Evolutionary conservation across 768 basidiomycete species (phyloP), one percentile per base, ranked within the genome.

Genomic region (Boletus tomentosulus): DNA sequence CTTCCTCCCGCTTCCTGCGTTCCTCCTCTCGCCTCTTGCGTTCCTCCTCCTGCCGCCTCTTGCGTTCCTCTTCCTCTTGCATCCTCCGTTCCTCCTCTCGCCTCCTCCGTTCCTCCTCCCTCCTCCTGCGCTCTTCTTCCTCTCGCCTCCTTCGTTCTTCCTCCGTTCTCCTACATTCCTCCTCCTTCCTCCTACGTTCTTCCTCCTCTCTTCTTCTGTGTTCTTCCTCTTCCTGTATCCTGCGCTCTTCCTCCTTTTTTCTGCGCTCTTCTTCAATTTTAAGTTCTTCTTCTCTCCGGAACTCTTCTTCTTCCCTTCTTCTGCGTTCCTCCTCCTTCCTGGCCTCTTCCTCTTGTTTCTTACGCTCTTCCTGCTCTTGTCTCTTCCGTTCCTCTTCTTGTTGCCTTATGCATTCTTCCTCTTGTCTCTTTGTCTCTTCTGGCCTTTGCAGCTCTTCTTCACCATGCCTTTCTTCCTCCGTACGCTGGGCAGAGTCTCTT

Each of bases 181-280:
- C 65, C 55, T 80, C 79, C 66, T 75, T 77, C 30, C 59, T 67
- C 52, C 75, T 75, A 45, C 75, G 74, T 4, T 77, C 74, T 6
- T 71, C 73, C 34, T 73, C 57, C 51, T 67, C 55, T 4, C 24
- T 15, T 34, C n/a, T 41, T 22, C 51, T 52, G 15, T 6, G 27
- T 3, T 59, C 65, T 7, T 47, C 65, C 10, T 62, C 63, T 54
- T 79, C 79, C 66, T 74, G 76, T 12, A 57, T 65, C 51, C 76
- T 74, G 45, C 75, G 74, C 2, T 76, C 74, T 33, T 73, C 77
- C 45, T 75, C 74, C 27, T 47, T 25, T 45, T 61, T 48, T 63
- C 66, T 44, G 70, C 72, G 52, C 68, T 70, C 46, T 59, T 63
- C 59, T 62, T 71, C 53, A 19, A 13, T 34, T 11, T n/a, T 48